Conservation (phyloP, 805 yeast species). For the Candida tammaniensis region DNA sequence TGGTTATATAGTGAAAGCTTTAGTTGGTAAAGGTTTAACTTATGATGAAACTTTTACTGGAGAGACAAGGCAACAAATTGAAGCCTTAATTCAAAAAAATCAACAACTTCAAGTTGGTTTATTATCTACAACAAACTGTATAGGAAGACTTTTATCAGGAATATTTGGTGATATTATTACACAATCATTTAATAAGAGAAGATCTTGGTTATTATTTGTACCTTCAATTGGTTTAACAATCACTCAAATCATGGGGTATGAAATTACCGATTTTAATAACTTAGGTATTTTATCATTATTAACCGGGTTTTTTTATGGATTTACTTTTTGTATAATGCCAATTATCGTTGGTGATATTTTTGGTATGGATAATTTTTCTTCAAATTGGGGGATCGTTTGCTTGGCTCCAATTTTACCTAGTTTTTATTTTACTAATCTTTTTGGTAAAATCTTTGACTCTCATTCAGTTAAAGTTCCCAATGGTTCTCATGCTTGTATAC, state of each 20-base stretch:
- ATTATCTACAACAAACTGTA: slow-evolving; percentile 65
- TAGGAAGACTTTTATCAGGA: slow-evolving; percentile 66
- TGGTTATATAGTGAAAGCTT: slow-evolving; percentile 44
- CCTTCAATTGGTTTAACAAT: slow-evolving; percentile 48
- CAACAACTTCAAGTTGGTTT: slow-evolving; percentile 74
- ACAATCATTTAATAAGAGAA: slow-evolving; percentile 41
- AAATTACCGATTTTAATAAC: slow-evolving; percentile 25
- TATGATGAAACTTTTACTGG: slow-evolving; percentile 21
- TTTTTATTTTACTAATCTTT: slow-evolving; percentile 55
- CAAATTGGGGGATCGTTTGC: slow-evolving; percentile 72
- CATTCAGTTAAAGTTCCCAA: slow-evolving; percentile 17
- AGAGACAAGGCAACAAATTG: slow-evolving; percentile 16
- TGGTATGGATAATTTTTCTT: slow-evolving; percentile 65
- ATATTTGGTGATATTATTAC: slow-evolving; percentile 58
- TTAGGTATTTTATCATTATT: slow-evolving; percentile 53
- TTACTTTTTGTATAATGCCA: slow-evolving; percentile 69
- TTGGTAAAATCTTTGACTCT: slow-evolving; percentile 64
- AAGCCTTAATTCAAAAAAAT: slow-evolving; percentile 43
- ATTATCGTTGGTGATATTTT: slow-evolving; percentile 73
- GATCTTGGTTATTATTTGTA: slow-evolving; percentile 53
- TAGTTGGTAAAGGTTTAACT: slow-evolving; percentile 18
- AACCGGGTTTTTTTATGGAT: slow-evolving; percentile 72
- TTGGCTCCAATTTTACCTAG: slow-evolving; percentile 65
- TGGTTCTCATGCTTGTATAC: slow-evolving; percentile 21
- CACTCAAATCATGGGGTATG: slow-evolving; percentile 50